These are phyloP conservation scores for Aegilops tauschii DNA, from an alignment of 176 grass and related monocot genomes.

Conservation along the genomic window DNA sequence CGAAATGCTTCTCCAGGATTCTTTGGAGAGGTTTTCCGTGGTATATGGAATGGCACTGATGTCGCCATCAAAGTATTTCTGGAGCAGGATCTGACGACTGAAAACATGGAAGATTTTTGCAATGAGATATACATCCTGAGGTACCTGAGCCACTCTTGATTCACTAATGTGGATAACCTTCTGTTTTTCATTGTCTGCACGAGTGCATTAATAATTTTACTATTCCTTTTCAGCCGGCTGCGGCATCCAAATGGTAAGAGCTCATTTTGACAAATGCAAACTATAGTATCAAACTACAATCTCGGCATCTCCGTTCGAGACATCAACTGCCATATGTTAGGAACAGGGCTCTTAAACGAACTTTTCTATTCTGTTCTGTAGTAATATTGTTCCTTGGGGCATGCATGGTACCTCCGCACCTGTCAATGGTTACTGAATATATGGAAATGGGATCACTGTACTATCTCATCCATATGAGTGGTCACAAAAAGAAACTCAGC, in stretches of 20 bases:
- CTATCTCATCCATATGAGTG: conserved; percentile 98
- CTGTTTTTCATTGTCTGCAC: conserved; percentile 22
- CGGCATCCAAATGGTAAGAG: conserved; percentile 97
- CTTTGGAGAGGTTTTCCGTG: conserved; percentile 97
- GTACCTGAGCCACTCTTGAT: conserved; percentile 37
- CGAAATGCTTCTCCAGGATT: conserved; percentile 65
- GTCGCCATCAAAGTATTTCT: conserved; percentile 99
- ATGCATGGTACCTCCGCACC: conserved; percentile 95
- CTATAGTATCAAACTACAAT: conserved; percentile 2
- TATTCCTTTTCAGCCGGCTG: conserved; percentile 75
- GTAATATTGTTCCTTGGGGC: conserved; percentile 99
- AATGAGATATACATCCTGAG: conserved; percentile 99
- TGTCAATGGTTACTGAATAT: conserved; percentile 99
- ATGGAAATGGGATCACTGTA: conserved; percentile 99
- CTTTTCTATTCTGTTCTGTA: conserved; percentile 43
- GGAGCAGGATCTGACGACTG: conserved; percentile 96
- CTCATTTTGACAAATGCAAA: conserved; percentile 32
- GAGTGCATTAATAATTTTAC: conserved; percentile 42
- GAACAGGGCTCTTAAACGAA: conserved; percentile 25
- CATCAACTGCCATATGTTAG: conserved; percentile 12
- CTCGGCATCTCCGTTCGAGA: neutral
- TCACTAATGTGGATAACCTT: neutral
- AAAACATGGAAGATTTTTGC: conserved; percentile 99
- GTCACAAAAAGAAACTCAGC: conserved; percentile 95
- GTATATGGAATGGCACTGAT: conserved; percentile 99